These are phyloP conservation scores for Blastobotrys attinorum DNA, from an alignment of 805 yeast species.

Conservation along the genomic window DNA sequence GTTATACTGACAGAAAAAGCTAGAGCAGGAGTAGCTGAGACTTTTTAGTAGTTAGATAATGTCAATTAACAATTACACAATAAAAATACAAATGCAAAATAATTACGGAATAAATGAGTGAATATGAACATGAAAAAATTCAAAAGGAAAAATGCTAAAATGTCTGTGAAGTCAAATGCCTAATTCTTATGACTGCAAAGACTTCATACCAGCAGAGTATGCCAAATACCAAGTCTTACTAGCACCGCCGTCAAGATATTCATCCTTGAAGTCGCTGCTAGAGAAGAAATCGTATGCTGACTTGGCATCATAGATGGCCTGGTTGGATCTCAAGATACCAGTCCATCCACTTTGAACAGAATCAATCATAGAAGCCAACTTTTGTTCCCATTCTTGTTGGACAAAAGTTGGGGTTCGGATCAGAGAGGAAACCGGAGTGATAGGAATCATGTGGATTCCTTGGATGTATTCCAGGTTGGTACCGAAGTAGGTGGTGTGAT, in stretches of 20 bases:
- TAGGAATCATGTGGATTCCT: constrained; percentile 76
- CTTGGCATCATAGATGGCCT: constrained; percentile 64
- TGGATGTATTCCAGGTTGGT: constrained; percentile 57
- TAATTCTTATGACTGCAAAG: no score
- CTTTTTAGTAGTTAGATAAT: no score
- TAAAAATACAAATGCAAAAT: no score
- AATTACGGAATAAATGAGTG: no score
- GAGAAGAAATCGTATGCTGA: constrained; percentile 57
- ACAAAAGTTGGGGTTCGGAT: constrained; percentile 46
- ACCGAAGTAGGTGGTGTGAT: constrained; percentile 70
- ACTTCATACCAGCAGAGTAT: constrained; percentile 42
- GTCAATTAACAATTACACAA: no score
- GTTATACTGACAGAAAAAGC: no score
- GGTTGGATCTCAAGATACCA: constrained; percentile 62
- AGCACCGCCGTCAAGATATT: constrained; percentile 77
- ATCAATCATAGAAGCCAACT: constrained; percentile 39
- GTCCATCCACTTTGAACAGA: constrained; percentile 47
- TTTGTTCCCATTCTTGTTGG: constrained; percentile 51
- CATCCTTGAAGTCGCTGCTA: constrained; percentile 39
- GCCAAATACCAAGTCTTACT: constrained; percentile 82
- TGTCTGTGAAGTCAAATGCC: no score
- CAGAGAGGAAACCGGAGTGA: constrained; percentile 53
- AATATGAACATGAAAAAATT: no score
- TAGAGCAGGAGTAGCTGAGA: no score
- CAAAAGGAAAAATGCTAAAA: no score